Evolutionary conservation across 306 rosid species (phyloP), one percentile per base, ranked within the genome.

Genomic region (Clitoria ternatea): DNA sequence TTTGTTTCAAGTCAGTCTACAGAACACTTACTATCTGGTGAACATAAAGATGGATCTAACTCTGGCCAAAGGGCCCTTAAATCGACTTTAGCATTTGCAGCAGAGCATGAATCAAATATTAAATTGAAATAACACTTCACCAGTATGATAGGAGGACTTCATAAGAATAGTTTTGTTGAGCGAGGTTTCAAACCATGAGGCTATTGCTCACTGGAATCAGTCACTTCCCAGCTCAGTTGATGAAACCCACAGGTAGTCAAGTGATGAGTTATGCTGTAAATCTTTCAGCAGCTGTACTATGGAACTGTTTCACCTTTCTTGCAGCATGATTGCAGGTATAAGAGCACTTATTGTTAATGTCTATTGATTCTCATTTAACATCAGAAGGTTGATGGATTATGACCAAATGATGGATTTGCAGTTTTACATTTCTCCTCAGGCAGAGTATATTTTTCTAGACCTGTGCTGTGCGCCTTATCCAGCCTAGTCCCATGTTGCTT

Each of bases 71-170:
- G 70, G 79, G 83, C 89, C 36, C 70, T 85, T n/a, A 78, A 75
- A 30, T 88, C 96, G 2, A 88, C 92, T 20, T 77, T 84, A 37
- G 85, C 92, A 60, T 93, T 90, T 82, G 97, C 97, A 10, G 83
- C 90, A 7, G 84, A 86, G 74, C 81, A 69, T 76, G 89, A 81
- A 56, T 79, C 83, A 57, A 69, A 69, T 71, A 80, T 81, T 69
- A 88, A 79, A 63, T 57, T 77, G 50, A 81, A 81, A 65, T 45
- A 3, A 35, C 56, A 8, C 62, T 49, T 49, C 73, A 6, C 30
- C 36, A 22, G 20, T 53, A 54, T 53, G 36, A 44, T 47, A 13
- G 33, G 9, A 52, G 52, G 69, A 26, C 84, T 69, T 29, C 60
- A 54, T 45, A 48, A 70, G 66, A 78, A 53, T 73, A 52, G 48